Evolutionary conservation across 257 asterid genomes (phyloP), one percentile per base, ranked within the genome.

Genomic region (Solanum virginianum): DNA sequence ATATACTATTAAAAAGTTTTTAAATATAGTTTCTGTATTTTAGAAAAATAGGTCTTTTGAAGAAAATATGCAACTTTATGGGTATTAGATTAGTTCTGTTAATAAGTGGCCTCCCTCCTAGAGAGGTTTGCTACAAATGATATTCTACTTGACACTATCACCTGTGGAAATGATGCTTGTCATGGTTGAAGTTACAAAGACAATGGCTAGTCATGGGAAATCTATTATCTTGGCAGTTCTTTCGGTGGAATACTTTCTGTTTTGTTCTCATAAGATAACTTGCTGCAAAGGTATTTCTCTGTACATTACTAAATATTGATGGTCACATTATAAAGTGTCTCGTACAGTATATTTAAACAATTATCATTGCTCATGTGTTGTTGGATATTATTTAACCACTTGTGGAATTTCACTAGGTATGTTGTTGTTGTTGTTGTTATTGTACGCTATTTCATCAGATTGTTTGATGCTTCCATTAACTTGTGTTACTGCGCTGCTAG

Each of bases 181-280:
- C 91, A 66, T 88, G 90, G 89, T 90, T 90, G 91, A 84, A 87
- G 92, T 87, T 87, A 86, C 85, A 86, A 93, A 88, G 90, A 87
- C 85, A 90, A 88, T 86, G 90, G 83, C 72, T 84, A 85, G 84
- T 85, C 88, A 92, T 91, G 91, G 89, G 86, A 89, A 85, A 90
- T 94, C 87, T 91, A 90, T 89, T 54, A 84, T 88, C 94, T 86
- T 88, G 92, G 96, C 93, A 89, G 91, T 93, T 90, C 95, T 93
- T 92, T 91, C 97, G 89, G 89, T 93, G 95, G 98, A 94, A 89
- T 96, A 90, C 91, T 92, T n/a, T 94, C 97, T 32, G 36, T 32
- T 32, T 32, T 91, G 93, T 93, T 93, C 98, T 93, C 92, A 98
- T 96, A 96, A 96, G 98, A 91, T 90, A 91, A 96, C 93, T 89